Evolutionary conservation across 2,329 filamentous ascomycete genomes (phyloP), one percentile per base, ranked within the genome.

Genomic region (Calcarisporium arbuscula): DNA sequence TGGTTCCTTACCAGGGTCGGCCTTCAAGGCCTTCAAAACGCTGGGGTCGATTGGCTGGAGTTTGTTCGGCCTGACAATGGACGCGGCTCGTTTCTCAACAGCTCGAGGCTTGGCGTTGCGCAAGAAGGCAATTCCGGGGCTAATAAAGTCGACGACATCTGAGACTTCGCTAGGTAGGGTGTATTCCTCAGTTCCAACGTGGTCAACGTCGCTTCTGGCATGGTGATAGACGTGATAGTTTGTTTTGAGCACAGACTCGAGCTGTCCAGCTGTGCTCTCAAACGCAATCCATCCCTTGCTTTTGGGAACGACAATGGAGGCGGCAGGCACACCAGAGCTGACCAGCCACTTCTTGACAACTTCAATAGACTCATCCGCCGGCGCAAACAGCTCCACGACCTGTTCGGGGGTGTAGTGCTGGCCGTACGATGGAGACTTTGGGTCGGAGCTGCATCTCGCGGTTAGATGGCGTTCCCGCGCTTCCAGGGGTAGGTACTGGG

Each of bases 211-310:
- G 2, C 48, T 41, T 8, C 47, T 44, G 8, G 28, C 31, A 43
- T 72, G 65, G 42, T 64, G 54, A 46, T 69, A 74, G 28, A 68
- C 50, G 42, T 74, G 64, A 45, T 73, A 76, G 38, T 71, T 57
- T 6, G 73, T 67, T 43, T 65, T 62, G 30, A 78, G 61, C 14
- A 78, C 59, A 15, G 53, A 50, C 50, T 77, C 72, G 6, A 69
- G 64, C 48, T 79, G 68, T 22, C 62, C 56, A 4, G 68, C 67
- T 6, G 70, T 70, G 8, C 71, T 70, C 36, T 74, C 63, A 47
- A 78, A 75, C 9, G 62, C 56, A 15, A 77, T 48, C 70, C 73
- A 77, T 32, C 66, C 67, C 34, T 67, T 64, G 19, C 67, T 67
- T 27, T 62, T 59, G 1, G 72, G 72, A 28, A 73, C 63, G 26